Conservation (phyloP, 1,139 yeast genomes). For the Blastobotrys niveus region DNA sequence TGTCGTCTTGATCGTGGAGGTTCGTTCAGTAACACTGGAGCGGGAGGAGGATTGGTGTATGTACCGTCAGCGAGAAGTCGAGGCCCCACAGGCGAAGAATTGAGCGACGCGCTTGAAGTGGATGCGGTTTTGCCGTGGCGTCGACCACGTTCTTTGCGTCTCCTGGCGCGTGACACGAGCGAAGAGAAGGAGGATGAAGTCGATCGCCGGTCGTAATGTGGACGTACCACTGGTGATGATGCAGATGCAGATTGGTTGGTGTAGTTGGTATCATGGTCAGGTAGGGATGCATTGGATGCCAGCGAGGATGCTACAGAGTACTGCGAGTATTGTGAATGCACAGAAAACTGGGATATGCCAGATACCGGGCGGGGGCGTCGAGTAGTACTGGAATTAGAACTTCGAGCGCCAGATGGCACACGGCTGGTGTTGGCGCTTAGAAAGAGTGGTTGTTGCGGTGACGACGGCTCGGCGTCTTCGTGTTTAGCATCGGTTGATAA, state of each 20-base stretch:
- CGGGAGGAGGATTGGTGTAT: conserved; percentile 5
- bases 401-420: too few species aligned
- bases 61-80: conserved; percentile 10
- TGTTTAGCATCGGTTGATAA: too few species aligned
- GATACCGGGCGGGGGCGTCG: conserved; percentile 61
- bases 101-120: conserved; percentile 29
- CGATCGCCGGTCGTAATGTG: conserved; percentile 27
- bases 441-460: too few species aligned
- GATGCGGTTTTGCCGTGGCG: conserved; percentile 32
- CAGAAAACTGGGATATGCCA: conserved; percentile 58
- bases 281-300: conserved; percentile 25
- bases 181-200: conserved; percentile 35
- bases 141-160: conserved; percentile 13
- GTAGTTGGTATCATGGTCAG: neutral
- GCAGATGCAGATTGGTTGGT: conserved; percentile 1
- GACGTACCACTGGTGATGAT: too few species aligned
- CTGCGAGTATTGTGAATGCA: conserved; percentile 51
- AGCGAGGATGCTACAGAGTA: conserved; percentile 31
- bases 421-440: too few species aligned
- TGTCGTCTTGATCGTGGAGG: too few species aligned
- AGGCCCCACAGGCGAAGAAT: conserved; percentile 22
- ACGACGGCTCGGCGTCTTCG: too few species aligned
- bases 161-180: conserved; percentile 22
- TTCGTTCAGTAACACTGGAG: too few species aligned
- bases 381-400: too few species aligned